Conservation (phyloP, 2,329 filamentous ascomycete species). For the Aspergillus pseudonomiae region DNA sequence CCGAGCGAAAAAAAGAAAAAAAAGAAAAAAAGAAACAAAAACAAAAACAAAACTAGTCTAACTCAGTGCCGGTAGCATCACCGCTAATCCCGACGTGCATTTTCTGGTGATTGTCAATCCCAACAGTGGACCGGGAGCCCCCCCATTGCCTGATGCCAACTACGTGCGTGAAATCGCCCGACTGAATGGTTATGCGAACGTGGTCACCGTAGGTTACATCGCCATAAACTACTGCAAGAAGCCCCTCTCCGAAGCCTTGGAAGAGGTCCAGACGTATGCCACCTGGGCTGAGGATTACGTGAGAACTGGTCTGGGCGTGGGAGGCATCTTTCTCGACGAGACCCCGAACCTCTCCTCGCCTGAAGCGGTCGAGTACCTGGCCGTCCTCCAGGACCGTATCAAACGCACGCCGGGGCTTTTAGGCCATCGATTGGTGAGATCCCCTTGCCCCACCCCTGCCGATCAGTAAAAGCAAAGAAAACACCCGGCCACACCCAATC, state of each 20-base stretch:
- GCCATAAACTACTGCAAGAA: constrained; percentile 28
- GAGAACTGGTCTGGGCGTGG: constrained; percentile 13
- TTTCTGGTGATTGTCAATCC: constrained; percentile 24
- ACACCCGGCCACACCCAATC: too few species aligned
- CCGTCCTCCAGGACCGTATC: constrained; percentile 4
- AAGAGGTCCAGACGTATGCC: constrained; percentile 24
- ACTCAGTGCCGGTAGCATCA: constrained; percentile 11
- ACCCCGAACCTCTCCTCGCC: constrained; percentile 18
- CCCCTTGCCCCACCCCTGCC: constrained; percentile 1
- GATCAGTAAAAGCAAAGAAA: not conserved
- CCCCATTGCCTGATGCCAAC: constrained; percentile 15
- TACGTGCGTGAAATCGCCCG: constrained; percentile 19
- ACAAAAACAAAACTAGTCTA: not conserved
- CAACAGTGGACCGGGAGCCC: constrained; percentile 20
- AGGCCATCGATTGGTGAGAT: constrained; percentile 14
- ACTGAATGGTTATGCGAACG: constrained; percentile 21
- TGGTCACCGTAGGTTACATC: constrained; percentile 27
- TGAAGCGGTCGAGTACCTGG: constrained; percentile 14
- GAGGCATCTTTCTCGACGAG: constrained; percentile 23
- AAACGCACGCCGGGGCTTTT: constrained; percentile 13
- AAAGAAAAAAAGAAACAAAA: not conserved
- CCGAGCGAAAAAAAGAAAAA: too few species aligned
- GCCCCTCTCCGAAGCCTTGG: constrained; percentile 14
- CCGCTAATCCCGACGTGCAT: constrained; percentile 12
- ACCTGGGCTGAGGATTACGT: constrained; percentile 14